phyloP scores from a whole-genome alignment of 768 basidiomycete species.

The Hericium alpestre region DNA sequence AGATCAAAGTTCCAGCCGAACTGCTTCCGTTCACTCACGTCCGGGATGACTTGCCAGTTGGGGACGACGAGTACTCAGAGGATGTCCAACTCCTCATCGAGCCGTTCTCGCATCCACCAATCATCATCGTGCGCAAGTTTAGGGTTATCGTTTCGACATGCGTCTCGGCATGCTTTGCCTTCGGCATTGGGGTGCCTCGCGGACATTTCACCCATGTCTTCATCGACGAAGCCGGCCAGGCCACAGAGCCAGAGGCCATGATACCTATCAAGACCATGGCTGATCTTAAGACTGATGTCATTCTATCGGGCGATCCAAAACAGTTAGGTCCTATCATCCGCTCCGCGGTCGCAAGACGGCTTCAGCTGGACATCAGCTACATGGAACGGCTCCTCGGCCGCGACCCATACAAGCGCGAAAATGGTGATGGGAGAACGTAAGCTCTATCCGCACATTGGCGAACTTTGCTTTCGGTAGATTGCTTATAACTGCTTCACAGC shows the following conservation, averaged over 20 bases:
- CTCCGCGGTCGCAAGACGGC: slow-evolving; percentile 41
- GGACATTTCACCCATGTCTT: slow-evolving; percentile 64
- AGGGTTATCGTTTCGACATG: slow-evolving; percentile 54
- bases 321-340: slow-evolving; percentile 63
- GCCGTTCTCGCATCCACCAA: slow-evolving; percentile 35
- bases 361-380: slow-evolving; percentile 52
- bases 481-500: slow-evolving; percentile 20
- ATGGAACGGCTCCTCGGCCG: slow-evolving; percentile 42
- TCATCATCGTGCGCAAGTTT: slow-evolving; percentile 31
- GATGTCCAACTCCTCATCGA: slow-evolving; percentile 18
- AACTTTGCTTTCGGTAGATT: background rate
- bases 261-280: slow-evolving; percentile 53
- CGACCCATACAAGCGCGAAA: slow-evolving; percentile 16
- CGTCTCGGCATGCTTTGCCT: slow-evolving; percentile 45
- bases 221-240: slow-evolving; percentile 64
- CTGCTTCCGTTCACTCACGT: slow-evolving; percentile 29
- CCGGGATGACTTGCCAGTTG: too few species aligned
- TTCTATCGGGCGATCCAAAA: slow-evolving; percentile 62
- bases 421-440: slow-evolving; percentile 12
- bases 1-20: slow-evolving; percentile 26
- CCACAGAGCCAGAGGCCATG: slow-evolving; percentile 59
- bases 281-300: slow-evolving; percentile 38
- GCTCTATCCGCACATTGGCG: background rate
- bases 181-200: slow-evolving; percentile 43
- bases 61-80: too few species aligned